Evolutionary conservation across 768 basidiomycete species (phyloP).

Genomic region (Podaxis sp.): DNA sequence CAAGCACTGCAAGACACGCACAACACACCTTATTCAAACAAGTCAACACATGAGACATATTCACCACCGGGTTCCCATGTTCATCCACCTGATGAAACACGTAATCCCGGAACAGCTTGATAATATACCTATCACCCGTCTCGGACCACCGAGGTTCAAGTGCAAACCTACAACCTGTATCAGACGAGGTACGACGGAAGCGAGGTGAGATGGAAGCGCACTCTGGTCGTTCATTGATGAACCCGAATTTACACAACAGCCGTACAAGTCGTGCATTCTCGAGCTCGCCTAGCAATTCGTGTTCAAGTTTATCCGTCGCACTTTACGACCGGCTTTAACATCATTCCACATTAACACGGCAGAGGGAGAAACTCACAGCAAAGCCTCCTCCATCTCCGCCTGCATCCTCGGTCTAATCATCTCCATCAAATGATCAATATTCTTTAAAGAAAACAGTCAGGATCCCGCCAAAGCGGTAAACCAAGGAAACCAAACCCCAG

Average conservation of each 20-base stretch:
- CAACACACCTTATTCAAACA: conserved; percentile 86
- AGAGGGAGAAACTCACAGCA: conserved; percentile 50
- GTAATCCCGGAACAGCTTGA: conserved; percentile 97
- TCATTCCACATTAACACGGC: background rate
- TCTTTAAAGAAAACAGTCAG: conserved; percentile 35
- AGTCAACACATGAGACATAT: conserved; percentile 86
- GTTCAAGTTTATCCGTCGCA: conserved; percentile 77
- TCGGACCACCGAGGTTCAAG: conserved; percentile 97
- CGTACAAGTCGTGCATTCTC: conserved; percentile 93
- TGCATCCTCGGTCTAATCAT: conserved; percentile 70
- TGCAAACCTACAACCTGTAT: conserved; percentile 62
- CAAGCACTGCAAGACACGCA: background rate
- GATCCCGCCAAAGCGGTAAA: background rate
- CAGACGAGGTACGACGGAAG: background rate
- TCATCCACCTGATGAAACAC: conserved; percentile 98
- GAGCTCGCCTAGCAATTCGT: conserved; percentile 81
- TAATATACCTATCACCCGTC: conserved; percentile 95
- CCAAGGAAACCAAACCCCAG: background rate
- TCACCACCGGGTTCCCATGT: conserved; percentile 83
- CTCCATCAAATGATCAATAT: conserved; percentile 76
- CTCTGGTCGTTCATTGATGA: conserved; percentile 99
- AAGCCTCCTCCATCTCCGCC: conserved; percentile 83
- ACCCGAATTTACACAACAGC: conserved; percentile 89
- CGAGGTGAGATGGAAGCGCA: conserved; percentile 38
- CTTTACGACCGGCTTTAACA: conserved; percentile 34